These are phyloP conservation scores for Micractinium conductrix DNA, from an alignment of 139 green algal genomes.

Conservation along the genomic window DNA sequence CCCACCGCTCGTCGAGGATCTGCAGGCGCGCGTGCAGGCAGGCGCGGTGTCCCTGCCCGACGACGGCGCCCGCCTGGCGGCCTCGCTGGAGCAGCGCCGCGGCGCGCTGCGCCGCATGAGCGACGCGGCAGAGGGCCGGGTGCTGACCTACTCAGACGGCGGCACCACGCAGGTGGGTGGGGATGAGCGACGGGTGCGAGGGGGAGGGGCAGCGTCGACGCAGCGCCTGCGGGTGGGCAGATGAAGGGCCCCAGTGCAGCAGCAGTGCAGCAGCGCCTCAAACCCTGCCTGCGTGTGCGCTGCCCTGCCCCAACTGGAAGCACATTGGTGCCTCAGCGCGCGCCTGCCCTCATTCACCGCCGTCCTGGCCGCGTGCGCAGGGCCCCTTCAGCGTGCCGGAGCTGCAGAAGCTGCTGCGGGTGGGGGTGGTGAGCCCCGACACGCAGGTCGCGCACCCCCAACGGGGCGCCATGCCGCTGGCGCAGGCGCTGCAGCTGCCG, in stretches of 20 bases:
- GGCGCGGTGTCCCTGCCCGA: slow-evolving; percentile 25
- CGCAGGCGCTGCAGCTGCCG: slow-evolving; percentile 4
- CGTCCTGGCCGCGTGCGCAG: no score
- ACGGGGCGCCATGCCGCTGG: background rate
- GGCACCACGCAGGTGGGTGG: background rate
- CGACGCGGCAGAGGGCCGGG: slow-evolving; percentile 14
- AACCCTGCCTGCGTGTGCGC: background rate
- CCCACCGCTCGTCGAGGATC: no score
- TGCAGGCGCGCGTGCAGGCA: slow-evolving; percentile 13
- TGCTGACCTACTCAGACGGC: slow-evolving; percentile 14
- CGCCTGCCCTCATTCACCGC: no score
- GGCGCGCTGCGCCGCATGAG: slow-evolving; percentile 3
- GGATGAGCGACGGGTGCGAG: no score
- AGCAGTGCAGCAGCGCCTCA: no score
- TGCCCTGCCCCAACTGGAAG: no score
- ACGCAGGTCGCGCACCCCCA: slow-evolving; percentile 1
- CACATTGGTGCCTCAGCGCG: no score
- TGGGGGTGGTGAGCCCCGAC: background rate
- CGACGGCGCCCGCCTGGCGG: slow-evolving; percentile 32
- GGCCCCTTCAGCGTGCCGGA: slow-evolving; percentile 34
- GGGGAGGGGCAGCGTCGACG: no score
- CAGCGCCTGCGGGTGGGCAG: no score
- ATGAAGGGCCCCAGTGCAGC: no score
- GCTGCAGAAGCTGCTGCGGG: slow-evolving; percentile 33
- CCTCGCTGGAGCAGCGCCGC: slow-evolving; percentile 5